Evolutionary conservation across 768 basidiomycete species (phyloP).

Genomic region (Trametes maxima): DNA sequence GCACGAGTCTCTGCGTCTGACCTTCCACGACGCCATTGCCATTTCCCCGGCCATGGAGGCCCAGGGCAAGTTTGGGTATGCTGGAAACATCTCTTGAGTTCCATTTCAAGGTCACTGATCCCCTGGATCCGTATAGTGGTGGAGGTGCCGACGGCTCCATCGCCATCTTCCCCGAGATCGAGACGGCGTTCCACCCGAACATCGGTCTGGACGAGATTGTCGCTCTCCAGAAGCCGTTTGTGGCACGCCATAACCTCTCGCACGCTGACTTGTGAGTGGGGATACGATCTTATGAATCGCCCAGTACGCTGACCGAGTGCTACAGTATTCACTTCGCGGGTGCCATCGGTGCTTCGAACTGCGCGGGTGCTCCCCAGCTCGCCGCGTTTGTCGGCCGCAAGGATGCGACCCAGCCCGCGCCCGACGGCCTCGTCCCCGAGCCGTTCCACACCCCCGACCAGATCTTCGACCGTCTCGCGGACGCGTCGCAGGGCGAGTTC

Average conservation of each 20-base stretch:
- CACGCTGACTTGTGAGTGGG: not conserved
- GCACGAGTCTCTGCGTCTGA: not conserved
- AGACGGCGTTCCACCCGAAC: constrained; percentile 2
- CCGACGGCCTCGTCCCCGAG: not conserved
- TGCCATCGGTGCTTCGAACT: constrained; percentile 30
- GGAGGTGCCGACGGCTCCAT: not conserved
- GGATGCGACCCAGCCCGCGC: constrained; percentile 5
- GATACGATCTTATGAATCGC: no score
- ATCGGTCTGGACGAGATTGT: no score
- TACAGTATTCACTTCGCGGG: constrained; percentile 31
- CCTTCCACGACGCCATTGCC: no score
- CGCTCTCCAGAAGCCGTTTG: not conserved
- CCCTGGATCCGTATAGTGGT: not conserved
- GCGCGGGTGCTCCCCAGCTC: constrained; percentile 20
- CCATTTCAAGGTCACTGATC: no score
- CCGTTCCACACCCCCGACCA: no score
- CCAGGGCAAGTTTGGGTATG: no score
- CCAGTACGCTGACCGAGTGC: no score
- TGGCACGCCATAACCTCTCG: constrained; percentile 17
- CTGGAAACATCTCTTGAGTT: no score
- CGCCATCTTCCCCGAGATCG: constrained; percentile 3
- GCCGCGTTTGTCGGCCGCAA: constrained; percentile 6
- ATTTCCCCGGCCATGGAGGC: no score
- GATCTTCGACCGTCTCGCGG: no score
- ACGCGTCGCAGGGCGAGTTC: no score